Conservation (phyloP, 345 rosid species). For the Rhodamnia argentea region DNA sequence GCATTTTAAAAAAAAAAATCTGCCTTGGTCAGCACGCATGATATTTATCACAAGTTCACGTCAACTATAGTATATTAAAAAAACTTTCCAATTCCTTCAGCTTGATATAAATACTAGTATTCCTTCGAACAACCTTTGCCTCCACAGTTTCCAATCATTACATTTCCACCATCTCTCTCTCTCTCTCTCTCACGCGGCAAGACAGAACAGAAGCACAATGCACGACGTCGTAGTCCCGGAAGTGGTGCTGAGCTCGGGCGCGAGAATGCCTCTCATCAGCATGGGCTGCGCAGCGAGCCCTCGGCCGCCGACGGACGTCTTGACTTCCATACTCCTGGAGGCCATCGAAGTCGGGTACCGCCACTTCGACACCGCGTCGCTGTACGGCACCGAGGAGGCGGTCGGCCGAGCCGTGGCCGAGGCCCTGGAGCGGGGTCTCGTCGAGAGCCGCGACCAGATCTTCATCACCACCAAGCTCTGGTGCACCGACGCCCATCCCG, state of each 20-base stretch:
- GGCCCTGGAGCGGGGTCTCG: slow-evolving; percentile 26
- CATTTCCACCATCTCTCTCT: background rate
- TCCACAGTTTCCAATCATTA: background rate
- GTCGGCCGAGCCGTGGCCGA: slow-evolving; percentile 46
- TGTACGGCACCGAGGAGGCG: slow-evolving; percentile 38
- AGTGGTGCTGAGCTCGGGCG: slow-evolving; percentile 18
- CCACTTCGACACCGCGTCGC: slow-evolving; percentile 62
- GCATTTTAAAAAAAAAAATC: background rate
- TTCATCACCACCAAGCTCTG: slow-evolving; percentile 63
- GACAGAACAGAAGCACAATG: background rate
- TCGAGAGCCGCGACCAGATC: slow-evolving; percentile 33
- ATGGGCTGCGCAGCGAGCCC: slow-evolving; percentile 7
- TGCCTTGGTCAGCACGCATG: background rate
- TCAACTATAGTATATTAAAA: background rate
- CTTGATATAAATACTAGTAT: background rate
- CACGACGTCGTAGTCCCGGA: background rate
- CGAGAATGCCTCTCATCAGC: slow-evolving; percentile 29
- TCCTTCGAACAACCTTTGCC: background rate
- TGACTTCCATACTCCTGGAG: slow-evolving; percentile 15
- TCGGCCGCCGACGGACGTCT: slow-evolving; percentile 2
- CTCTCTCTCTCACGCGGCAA: background rate
- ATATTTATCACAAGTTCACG: background rate
- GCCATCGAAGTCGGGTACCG: slow-evolving; percentile 51
- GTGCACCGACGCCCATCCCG: slow-evolving; percentile 36
- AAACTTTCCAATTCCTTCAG: background rate